phyloP scores from a whole-genome alignment of 805 yeast species.

The Starmerella sirachaensis region DNA sequence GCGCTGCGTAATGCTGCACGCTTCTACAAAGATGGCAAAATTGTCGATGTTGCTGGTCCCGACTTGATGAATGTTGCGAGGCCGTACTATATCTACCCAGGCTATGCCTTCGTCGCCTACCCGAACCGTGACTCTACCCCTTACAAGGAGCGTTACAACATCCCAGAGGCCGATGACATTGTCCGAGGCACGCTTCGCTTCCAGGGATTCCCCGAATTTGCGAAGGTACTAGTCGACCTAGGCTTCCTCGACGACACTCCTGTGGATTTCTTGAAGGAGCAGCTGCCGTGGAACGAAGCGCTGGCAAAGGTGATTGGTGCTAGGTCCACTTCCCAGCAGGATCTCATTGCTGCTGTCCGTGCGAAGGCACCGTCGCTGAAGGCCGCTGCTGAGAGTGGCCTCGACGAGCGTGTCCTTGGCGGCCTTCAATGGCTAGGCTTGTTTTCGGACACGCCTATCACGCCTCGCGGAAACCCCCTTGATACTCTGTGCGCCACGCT shows the following conservation, averaged over 20 bases:
- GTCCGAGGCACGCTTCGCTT: constrained; percentile 94
- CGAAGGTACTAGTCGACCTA: constrained; percentile 85
- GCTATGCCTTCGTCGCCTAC: constrained; percentile 85
- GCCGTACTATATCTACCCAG: constrained; percentile 93
- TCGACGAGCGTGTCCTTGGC: constrained; percentile 71
- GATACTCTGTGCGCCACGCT: constrained; percentile 95
- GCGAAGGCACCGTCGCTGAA: constrained; percentile 40
- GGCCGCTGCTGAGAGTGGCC: constrained; percentile 65
- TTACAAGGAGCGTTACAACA: constrained; percentile 79
- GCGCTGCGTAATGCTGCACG: constrained; percentile 91
- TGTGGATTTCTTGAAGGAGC: constrained; percentile 40
- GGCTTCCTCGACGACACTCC: constrained; percentile 80
- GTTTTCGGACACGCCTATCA: constrained; percentile 61
- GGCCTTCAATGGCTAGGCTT: constrained; percentile 94
- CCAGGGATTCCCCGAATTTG: constrained; percentile 98
- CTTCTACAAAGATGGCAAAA: constrained; percentile 75
- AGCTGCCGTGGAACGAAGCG: constrained; percentile 81
- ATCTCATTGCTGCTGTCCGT: constrained; percentile 63
- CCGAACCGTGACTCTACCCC: constrained; percentile 97
- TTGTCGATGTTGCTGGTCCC: constrained; percentile 69
- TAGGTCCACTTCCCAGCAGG: constrained; percentile 54
- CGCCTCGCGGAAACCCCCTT: constrained; percentile 86
- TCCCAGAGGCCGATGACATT: constrained; percentile 95
- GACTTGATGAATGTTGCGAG: constrained; percentile 90
- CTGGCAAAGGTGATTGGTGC: constrained; percentile 65